A percentile compares a stretch with the other conserved stretches of the same genome.
Evolutionary conservation across 2,329 filamentous ascomycete genomes (phyloP).

Genomic region (Aspergillus intermedius): DNA sequence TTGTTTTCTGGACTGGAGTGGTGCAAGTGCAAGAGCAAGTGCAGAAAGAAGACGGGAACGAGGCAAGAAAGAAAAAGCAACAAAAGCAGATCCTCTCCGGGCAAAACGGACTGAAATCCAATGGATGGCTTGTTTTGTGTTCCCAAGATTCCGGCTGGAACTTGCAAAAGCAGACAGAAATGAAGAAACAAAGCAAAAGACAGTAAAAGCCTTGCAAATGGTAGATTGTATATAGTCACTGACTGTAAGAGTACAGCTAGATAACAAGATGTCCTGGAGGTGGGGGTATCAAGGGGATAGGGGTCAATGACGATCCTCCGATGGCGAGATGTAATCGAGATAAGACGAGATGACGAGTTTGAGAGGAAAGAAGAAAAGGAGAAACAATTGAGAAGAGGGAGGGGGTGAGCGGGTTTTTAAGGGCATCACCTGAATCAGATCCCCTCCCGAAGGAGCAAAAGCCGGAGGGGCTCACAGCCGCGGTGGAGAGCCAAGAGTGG

Average conservation of each 20-base stretch:
- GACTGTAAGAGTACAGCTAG: conserved; percentile 7
- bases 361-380: not conserved
- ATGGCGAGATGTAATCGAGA: not conserved
- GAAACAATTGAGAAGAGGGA: not conserved
- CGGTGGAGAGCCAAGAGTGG: no score
- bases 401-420: not conserved
- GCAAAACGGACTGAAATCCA: conserved; percentile 23
- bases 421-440: no score
- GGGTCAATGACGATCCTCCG: not conserved
- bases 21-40: conserved; percentile 24
- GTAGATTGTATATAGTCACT: conserved; percentile 6
- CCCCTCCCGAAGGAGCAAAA: no score
- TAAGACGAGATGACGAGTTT: not conserved
- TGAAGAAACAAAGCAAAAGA: conserved; percentile 7
- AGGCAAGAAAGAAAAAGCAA: conserved; percentile 5
- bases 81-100: conserved; percentile 28
- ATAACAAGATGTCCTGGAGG: not conserved
- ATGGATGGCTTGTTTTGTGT: conserved; percentile 14
- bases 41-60: conserved; percentile 13
- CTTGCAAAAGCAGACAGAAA: conserved; percentile 10
- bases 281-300: not conserved
- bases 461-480: no score
- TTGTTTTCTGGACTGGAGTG: conserved; percentile 22
- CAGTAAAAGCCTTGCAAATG: not conserved
- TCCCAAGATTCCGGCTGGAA: conserved; percentile 14